phyloP scores from a whole-genome alignment of 345 rosid genomes.

The Arabidopsis thaliana region TAIR10.1 NC_003074.8:3505001-3505500 shows the following conservation, averaged over 20 bases:
- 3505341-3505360: neutral
- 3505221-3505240: neutral
- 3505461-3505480: neutral
- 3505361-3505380: neutral
- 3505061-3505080: neutral
- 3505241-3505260: neutral
- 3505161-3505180: constrained; percentile 19
- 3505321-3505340: neutral
- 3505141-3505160: constrained; percentile 10
- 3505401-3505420: neutral
- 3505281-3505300: neutral
- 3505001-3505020: constrained; percentile 68
- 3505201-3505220: neutral
- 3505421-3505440: neutral
- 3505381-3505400: neutral
- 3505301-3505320: constrained; percentile 6
- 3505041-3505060: neutral
- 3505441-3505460: neutral
- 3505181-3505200: constrained; percentile 1
- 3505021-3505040: neutral
- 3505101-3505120: constrained; percentile 1
- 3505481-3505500: neutral
- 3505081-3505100: neutral
- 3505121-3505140: neutral
- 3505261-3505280: neutral